These are phyloP conservation scores for Amanita subjunquillea DNA, from an alignment of 768 basidiomycete species.

Conservation along the genomic window DNA sequence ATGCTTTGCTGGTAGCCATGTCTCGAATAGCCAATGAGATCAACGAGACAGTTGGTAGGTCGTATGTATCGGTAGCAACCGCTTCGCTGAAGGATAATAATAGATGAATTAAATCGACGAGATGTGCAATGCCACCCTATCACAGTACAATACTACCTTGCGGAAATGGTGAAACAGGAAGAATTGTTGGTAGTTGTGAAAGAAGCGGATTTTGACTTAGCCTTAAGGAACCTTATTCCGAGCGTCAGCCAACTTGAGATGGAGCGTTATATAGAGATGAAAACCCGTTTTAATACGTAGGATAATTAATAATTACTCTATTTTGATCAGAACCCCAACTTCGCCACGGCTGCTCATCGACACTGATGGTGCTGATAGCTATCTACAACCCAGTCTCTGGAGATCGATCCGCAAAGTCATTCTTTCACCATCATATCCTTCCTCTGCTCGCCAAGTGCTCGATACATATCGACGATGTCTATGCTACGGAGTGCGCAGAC, in stretches of 20 bases:
- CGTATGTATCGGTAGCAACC: background rate
- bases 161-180: slow-evolving; percentile 60
- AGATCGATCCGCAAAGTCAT: slow-evolving; percentile 38
- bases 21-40: slow-evolving; percentile 74
- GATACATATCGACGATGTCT: slow-evolving; percentile 27
- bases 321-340: no score
- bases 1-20: slow-evolving; percentile 95
- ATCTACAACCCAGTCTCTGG: slow-evolving; percentile 77
- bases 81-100: background rate
- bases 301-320: background rate
- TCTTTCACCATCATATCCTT: slow-evolving; percentile 52
- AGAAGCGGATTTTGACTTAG: slow-evolving; percentile 64
- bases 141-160: slow-evolving; percentile 84
- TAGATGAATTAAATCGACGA: slow-evolving; percentile 38
- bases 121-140: slow-evolving; percentile 50
- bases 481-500: slow-evolving; percentile 37
- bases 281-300: slow-evolving; percentile 40
- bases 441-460: slow-evolving; percentile 44
- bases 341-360: background rate
- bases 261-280: slow-evolving; percentile 70
- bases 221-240: slow-evolving; percentile 62
- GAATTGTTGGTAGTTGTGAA: slow-evolving; percentile 75
- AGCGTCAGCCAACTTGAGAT: slow-evolving; percentile 83
- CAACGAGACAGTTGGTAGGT: slow-evolving; percentile 63
- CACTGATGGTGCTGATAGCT: slow-evolving; percentile 40